phyloP scores from a whole-genome alignment of 2,329 filamentous ascomycete genomes.

The Claviceps quebecensis region DNA sequence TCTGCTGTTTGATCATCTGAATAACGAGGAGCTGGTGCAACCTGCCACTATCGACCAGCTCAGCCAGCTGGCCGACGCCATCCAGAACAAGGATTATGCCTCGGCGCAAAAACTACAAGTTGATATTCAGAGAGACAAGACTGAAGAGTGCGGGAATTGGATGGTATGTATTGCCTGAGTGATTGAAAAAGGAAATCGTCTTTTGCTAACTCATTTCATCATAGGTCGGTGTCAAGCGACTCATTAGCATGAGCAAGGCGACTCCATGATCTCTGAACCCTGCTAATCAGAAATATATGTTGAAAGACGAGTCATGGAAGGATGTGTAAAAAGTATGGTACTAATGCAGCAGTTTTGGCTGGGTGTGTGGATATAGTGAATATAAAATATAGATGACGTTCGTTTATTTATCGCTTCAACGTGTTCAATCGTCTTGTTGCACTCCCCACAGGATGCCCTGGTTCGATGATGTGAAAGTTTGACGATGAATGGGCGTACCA shows the following conservation, averaged over 20 bases:
- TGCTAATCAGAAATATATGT: neutral
- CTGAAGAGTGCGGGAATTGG: slow-evolving; percentile 72
- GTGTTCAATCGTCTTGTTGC: too few relatives aligned
- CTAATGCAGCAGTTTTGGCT: neutral
- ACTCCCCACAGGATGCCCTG: too few relatives aligned
- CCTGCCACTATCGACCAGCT: slow-evolving; percentile 61
- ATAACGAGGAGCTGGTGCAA: slow-evolving; percentile 83
- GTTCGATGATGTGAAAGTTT: too few relatives aligned
- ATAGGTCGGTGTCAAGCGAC: slow-evolving; percentile 60
- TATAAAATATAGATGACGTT: neutral
- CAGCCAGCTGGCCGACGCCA: slow-evolving; percentile 46
- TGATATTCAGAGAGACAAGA: slow-evolving; percentile 63
- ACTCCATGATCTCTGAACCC: slow-evolving; percentile 35
- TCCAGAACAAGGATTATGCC: slow-evolving; percentile 57
- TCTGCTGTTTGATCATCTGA: slow-evolving; percentile 91
- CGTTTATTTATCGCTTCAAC: too few relatives aligned
- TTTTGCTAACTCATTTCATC: too few relatives aligned
- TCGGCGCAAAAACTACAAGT: slow-evolving; percentile 55
- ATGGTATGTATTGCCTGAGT: slow-evolving; percentile 47
- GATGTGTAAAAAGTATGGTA: neutral
- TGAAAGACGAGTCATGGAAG: neutral
- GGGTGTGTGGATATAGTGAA: neutral
- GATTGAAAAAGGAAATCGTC: neutral
- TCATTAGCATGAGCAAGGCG: slow-evolving; percentile 67
- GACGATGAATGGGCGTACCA: too few relatives aligned